Evolutionary conservation across 2,329 filamentous ascomycete genomes (phyloP).

Genomic region (Thelonectria olida): DNA sequence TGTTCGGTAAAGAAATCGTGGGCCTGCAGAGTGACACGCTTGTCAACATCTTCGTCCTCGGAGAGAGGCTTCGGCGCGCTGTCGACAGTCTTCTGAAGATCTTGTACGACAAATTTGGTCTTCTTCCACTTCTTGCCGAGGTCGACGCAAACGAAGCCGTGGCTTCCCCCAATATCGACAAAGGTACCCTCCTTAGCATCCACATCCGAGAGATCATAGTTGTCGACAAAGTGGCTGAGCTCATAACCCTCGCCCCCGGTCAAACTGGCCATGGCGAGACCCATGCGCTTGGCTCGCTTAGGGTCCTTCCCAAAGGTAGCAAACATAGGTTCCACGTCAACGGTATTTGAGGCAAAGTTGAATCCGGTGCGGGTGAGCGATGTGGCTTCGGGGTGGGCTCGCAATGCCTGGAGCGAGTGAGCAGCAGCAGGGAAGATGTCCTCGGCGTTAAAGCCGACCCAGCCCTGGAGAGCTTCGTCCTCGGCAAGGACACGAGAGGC

Average conservation of each 20-base stretch:
- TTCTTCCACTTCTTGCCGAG: conserved; percentile 60
- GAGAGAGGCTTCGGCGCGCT: conserved; percentile 55
- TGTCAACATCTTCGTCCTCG: conserved; percentile 48
- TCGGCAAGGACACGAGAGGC: conserved; percentile 61
- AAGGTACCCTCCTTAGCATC: conserved; percentile 56
- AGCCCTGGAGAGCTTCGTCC: conserved; percentile 58
- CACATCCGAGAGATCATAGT: conserved; percentile 62
- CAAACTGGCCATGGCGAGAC: conserved; percentile 63
- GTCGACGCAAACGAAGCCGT: conserved; percentile 65
- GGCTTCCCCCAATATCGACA: conserved; percentile 68
- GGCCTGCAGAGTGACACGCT: conserved; percentile 53
- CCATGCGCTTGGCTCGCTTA: conserved; percentile 60
- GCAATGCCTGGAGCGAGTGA: conserved; percentile 56
- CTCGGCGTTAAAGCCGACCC: conserved; percentile 64
- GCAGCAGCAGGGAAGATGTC: conserved; percentile 61
- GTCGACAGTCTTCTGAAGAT: conserved; percentile 58
- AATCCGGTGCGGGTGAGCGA: conserved; percentile 60
- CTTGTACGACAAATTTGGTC: conserved; percentile 65
- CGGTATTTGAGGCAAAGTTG: conserved; percentile 59
- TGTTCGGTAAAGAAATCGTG: conserved; percentile 70
- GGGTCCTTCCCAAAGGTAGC: conserved; percentile 60
- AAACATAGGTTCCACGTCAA: conserved; percentile 63
- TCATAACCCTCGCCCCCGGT: conserved; percentile 66
- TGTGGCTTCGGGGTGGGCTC: conserved; percentile 56
- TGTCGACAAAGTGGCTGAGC: conserved; percentile 60